Evolutionary conservation across 176 grass and related monocot species (phyloP).

Genomic region (Cenchrus fungigraminus): DNA sequence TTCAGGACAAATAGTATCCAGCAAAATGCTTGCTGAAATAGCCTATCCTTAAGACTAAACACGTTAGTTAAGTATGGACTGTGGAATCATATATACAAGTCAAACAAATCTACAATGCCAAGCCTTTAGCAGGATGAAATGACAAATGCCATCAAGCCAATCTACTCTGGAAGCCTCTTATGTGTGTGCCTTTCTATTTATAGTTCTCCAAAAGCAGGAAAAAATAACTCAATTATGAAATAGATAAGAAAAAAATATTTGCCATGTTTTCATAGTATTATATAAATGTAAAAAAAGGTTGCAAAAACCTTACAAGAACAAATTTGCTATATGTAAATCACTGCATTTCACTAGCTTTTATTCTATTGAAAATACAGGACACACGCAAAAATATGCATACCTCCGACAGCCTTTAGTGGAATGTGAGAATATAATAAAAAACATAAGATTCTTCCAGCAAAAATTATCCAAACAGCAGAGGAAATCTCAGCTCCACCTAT

Average conservation of each 20-base stretch:
- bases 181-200: background rate
- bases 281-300: conserved; percentile 27
- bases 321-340: background rate
- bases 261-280: background rate
- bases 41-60: background rate
- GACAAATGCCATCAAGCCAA: background rate
- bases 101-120: background rate
- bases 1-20: background rate
- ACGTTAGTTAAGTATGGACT: background rate
- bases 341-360: background rate
- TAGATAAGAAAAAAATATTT: conserved; percentile 11
- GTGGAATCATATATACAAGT: conserved; percentile 22
- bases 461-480: background rate
- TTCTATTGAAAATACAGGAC: conserved; percentile 8
- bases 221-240: background rate
- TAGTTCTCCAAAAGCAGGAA: background rate
- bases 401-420: background rate
- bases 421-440: conserved; percentile 4
- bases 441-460: background rate
- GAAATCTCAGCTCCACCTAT: conserved; percentile 12
- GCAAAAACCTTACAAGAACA: conserved; percentile 2
- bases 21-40: conserved; percentile 12
- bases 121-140: background rate
- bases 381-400: background rate
- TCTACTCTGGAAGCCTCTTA: background rate